Evolutionary conservation across 2,329 filamentous ascomycete species (phyloP).

Genomic region (Thielaviopsis euricoi): DNA sequence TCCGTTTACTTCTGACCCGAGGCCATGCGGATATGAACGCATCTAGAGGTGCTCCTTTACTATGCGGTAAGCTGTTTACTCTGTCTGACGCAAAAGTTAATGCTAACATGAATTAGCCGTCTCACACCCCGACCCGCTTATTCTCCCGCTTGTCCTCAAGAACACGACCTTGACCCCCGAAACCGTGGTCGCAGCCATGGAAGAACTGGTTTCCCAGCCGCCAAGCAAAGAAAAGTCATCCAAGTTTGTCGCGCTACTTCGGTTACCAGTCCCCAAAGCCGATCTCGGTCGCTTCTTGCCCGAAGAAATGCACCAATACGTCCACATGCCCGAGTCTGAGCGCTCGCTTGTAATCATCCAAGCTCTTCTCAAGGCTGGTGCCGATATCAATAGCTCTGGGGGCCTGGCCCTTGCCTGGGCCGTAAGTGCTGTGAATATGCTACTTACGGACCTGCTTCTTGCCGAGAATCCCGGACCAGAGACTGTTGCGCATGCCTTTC

Average conservation of each 20-base stretch:
- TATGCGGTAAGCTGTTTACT: conserved; percentile 17
- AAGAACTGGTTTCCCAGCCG: conserved; percentile 25
- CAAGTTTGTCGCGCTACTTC: conserved; percentile 33
- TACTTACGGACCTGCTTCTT: conserved; percentile 33
- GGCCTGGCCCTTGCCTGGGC: conserved; percentile 34
- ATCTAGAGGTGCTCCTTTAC: conserved; percentile 27
- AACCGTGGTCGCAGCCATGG: conserved; percentile 27
- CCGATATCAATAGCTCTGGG: conserved; percentile 37
- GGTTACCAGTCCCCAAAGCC: conserved; percentile 23
- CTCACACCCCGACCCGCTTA: conserved; percentile 27
- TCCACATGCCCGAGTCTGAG: conserved; percentile 22
- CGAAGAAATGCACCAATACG: conserved; percentile 31
- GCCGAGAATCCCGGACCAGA: conserved; percentile 22
- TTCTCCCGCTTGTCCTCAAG: conserved; percentile 31
- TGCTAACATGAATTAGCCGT: conserved; percentile 20
- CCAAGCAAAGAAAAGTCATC: conserved; percentile 29
- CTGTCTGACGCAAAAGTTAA: not conserved
- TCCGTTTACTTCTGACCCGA: conserved; percentile 31
- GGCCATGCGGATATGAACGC: conserved; percentile 38
- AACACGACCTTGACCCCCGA: conserved; percentile 28
- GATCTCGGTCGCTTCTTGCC: conserved; percentile 30
- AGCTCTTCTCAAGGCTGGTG: conserved; percentile 32
- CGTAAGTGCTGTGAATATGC: conserved; percentile 27
- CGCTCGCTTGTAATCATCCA: conserved; percentile 28
- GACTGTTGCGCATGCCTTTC: conserved; percentile 33